phyloP scores from a whole-genome alignment of 176 grass and related monocot species.

The Triticum urartu region DNA sequence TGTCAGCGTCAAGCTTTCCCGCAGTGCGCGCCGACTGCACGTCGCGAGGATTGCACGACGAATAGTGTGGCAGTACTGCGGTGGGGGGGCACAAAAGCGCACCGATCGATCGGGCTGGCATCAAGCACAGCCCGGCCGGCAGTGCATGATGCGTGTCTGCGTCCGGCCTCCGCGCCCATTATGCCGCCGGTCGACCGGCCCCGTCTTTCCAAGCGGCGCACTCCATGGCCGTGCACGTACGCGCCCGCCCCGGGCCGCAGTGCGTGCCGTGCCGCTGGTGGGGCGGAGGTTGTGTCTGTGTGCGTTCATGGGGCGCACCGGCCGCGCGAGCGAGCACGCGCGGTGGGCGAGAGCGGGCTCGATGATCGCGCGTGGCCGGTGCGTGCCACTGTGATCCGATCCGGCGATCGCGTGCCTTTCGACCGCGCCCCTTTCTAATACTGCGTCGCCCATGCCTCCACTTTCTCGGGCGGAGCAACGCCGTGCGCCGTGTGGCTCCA shows the following conservation, averaged over 20 bases:
- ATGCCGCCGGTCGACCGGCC: not conserved
- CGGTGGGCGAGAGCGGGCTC: not conserved
- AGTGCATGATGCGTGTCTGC: conserved; percentile 27
- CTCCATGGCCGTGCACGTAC: conserved; percentile 31
- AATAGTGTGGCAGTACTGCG: not conserved
- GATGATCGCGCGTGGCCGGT: not conserved
- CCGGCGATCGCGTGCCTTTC: not conserved
- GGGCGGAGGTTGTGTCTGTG: too few relatives aligned
- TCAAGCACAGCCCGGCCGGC: not conserved
- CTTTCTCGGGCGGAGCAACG: conserved; percentile 39
- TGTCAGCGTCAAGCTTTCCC: conserved; percentile 35
- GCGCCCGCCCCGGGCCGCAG: not conserved
- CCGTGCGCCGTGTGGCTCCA: conserved; percentile 3
- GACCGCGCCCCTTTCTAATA: not conserved
- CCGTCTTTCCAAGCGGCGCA: conserved; percentile 40
- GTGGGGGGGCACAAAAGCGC: conserved; percentile 16
- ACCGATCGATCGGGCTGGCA: not conserved
- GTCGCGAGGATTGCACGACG: not conserved
- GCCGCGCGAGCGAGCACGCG: not conserved
- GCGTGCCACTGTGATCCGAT: conserved; percentile 11
- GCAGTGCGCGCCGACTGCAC: conserved; percentile 11
- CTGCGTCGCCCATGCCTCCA: conserved; percentile 51
- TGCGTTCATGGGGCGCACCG: not conserved
- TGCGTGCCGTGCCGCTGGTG: not conserved
- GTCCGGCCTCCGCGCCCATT: conserved; percentile 4